Evolutionary conservation across 345 rosid species (phyloP).

Genomic region (Gossypium mustelinum): DNA sequence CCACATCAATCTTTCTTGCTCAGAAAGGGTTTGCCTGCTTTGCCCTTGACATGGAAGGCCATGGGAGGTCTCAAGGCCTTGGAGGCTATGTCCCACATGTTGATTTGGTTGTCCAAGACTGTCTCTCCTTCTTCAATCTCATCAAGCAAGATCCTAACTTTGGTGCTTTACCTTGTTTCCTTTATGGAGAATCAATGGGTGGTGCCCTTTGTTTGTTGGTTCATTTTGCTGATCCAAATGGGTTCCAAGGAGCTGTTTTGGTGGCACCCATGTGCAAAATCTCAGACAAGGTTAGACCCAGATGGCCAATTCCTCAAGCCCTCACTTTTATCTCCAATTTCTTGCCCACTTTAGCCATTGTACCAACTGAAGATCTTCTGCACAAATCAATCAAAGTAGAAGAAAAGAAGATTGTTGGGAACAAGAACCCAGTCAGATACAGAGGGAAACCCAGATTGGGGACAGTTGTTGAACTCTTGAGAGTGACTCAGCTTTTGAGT

Average conservation of each 20-base stretch:
- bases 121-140: conserved; percentile 45
- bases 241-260: conserved; percentile 62
- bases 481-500: conserved; percentile 56
- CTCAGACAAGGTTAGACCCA: conserved; percentile 65
- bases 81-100: conserved; percentile 58
- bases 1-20: conserved; percentile 67
- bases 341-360: conserved; percentile 71
- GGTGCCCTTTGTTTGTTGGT: conserved; percentile 63
- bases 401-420: conserved; percentile 49
- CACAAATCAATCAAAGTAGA: conserved; percentile 57
- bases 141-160: conserved; percentile 40
- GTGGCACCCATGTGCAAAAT: conserved; percentile 90
- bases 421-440: conserved; percentile 64
- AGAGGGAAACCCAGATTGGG: conserved; percentile 76
- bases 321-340: conserved; percentile 49
- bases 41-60: conserved; percentile 79
- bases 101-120: conserved; percentile 61
- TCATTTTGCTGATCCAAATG: conserved; percentile 49
- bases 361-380: conserved; percentile 64
- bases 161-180: conserved; percentile 49
- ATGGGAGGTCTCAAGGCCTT: conserved; percentile 70
- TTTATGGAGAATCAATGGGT: conserved; percentile 84
- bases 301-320: conserved; percentile 69
- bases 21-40: conserved; percentile 78
- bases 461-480: conserved; percentile 62